phyloP scores from a whole-genome alignment of 371 early-diverging fungal genomes.

The Dinochytrium kinnereticum region DNA sequence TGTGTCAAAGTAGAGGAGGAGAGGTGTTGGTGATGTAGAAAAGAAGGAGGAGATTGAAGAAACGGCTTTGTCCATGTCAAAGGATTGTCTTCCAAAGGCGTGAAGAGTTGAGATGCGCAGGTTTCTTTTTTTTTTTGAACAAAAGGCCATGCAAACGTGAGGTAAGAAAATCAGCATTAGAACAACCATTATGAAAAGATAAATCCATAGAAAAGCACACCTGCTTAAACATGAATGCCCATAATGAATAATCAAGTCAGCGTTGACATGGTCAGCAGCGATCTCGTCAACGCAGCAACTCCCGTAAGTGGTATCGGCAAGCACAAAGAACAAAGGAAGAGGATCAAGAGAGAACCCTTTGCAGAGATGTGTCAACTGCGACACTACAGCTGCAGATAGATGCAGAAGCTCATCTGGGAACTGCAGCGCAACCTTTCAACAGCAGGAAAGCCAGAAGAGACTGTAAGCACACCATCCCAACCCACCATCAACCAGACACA shows the following conservation, averaged over 20 bases:
- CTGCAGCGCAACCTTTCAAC: constrained; percentile 77
- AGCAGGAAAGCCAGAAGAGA: no score
- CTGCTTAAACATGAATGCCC: constrained; percentile 89
- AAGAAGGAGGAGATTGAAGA: background rate
- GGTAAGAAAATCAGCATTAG: no score
- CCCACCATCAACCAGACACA: no score
- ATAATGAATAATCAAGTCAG: constrained; percentile 89
- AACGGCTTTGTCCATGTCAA: background rate
- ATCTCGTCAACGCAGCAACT: constrained; percentile 97
- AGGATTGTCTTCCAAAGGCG: background rate
- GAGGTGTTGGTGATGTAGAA: constrained; percentile 33
- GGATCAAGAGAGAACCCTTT: constrained; percentile 27
- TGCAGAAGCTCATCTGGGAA: constrained; percentile 89
- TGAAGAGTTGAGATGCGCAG: background rate
- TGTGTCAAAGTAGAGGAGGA: constrained; percentile 81
- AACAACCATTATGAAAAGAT: background rate
- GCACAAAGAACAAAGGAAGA: constrained; percentile 60
- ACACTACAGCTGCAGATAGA: constrained; percentile 70
- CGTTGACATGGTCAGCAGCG: constrained; percentile 85
- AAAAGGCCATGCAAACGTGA: no score
- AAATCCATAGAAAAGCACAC: constrained; percentile 50
- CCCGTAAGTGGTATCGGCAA: constrained; percentile 95
- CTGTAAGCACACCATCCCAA: no score
- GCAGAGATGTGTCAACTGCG: constrained; percentile 42
- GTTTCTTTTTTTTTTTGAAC: constrained; percentile 10